Evolutionary conservation across 495 filamentous ascomycete genomes (phyloP).

Genomic region (Niebla homalea): DNA sequence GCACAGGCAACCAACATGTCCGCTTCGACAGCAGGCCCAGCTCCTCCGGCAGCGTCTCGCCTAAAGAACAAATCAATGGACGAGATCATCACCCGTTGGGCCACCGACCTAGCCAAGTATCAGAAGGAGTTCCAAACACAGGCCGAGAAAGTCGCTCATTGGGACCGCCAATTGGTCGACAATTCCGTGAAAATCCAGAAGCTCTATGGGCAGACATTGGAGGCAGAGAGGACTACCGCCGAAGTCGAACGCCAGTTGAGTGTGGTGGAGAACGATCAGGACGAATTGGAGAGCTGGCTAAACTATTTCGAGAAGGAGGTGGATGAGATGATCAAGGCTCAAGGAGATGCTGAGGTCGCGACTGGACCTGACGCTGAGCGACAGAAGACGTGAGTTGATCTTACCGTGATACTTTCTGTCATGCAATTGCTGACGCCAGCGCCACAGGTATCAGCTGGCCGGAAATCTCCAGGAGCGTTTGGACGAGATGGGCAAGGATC

Average conservation of each 20-base stretch:
- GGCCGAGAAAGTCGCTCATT: constrained; percentile 70
- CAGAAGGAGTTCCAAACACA: constrained; percentile 89
- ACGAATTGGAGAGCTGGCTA: constrained; percentile 70
- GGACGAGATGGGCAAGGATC: constrained; percentile 81
- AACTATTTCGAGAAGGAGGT: constrained; percentile 84
- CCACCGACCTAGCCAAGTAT: constrained; percentile 84
- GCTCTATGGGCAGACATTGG: constrained; percentile 72
- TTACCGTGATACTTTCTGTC: background rate
- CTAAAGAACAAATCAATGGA: constrained; percentile 99
- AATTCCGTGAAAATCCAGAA: constrained; percentile 87
- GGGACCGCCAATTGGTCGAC: constrained; percentile 84
- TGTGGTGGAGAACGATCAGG: constrained; percentile 80
- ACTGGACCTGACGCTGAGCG: constrained; percentile 86
- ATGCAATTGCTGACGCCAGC: constrained; percentile 9
- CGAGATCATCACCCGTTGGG: constrained; percentile 98
- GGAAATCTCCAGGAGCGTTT: constrained; percentile 79
- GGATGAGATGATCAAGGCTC: constrained; percentile 69
- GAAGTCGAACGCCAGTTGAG: constrained; percentile 85
- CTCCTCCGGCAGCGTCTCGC: constrained; percentile 66
- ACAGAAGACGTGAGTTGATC: constrained; percentile 57
- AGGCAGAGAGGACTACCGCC: constrained; percentile 77
- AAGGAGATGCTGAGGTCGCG: constrained; percentile 51
- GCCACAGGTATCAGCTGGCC: constrained; percentile 63
- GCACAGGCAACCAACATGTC: constrained; percentile 30
- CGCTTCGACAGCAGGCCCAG: constrained; percentile 63